Evolutionary conservation across 208 protist species (phyloP), one percentile per base, ranked within the genome.

Genomic region (Leishmania tropica): DNA sequence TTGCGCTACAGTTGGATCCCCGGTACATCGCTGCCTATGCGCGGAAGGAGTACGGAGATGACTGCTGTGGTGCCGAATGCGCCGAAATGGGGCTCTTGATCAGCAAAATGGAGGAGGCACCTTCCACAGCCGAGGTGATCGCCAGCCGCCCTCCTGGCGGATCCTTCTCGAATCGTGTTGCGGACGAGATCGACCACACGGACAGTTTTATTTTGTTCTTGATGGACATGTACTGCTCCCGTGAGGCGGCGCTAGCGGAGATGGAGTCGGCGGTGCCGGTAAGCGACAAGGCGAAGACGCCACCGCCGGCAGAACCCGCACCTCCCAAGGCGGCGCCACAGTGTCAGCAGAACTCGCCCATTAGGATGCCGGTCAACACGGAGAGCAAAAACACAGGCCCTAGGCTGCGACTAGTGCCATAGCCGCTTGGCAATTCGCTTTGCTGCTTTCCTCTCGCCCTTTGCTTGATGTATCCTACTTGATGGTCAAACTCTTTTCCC

Each of bases 141-240:
- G 92, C 83, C 15, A 93, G 76, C 73, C 84, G 81, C 31, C 79
- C 81, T 28, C 83, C 81, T 42, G 81, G 76, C 28, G 86, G 79
- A 17, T 77, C 80, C 42, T 83, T 76, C 40, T 70, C 75, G 24
- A 76, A 48, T 17, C 76, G 53, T 37, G 40, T 65, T 28, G 53
- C 51, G 19, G 86, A 86, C 31, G 84, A 87, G 28, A 60, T 75
- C 28, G 85, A 76, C 40, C 47, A 88, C 60, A 97, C 94, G n/a
- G 94, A 97, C 81, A 87, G 91, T 28, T 97, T 97, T 81, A 83
- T 97, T 70, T 80, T 97, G 64, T 83, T 91, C 53, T 81, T 97
- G 62, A 92, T 97, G 83, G 78, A 96, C 75, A 97, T 97, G 94
- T 97, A 95, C 86, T 77, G 65, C 31, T 87, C 88, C 35, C 90